Evolutionary conservation across 306 rosid species (phyloP), one percentile per base, ranked within the genome.

Genomic region (Inga laurina): DNA sequence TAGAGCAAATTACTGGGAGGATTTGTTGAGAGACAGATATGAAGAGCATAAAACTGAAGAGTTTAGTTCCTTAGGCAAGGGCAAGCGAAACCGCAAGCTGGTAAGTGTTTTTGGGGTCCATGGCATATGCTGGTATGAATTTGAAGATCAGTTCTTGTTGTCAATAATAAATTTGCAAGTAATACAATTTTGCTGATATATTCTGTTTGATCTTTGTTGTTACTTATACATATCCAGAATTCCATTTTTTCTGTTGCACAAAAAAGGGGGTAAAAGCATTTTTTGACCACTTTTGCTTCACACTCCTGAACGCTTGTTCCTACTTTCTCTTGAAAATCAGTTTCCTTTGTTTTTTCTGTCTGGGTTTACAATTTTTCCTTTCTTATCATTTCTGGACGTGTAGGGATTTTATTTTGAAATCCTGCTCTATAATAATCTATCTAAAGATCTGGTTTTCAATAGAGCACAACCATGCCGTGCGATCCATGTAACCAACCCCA

Each of bases 11-110:
- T 96, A 82, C 90, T 96, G 99, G 99, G 99, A 96, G 86, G 99
- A 96, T 81, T 87, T 96, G 91, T 83, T 96, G 75, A 88, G 68
- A 87, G 99, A 96, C 86, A 91, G 46, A 85, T 96, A 88, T 81
- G 93, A 94, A 88, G 99, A 85, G 85, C 97, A 94, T 82, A 94
- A 96, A 87, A 85, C 89, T 82, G 99, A 94, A 87, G 99, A 96
- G 87, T 91, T 89, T 74, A 96, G 85, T 77, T 79, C 99, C 77
- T 85, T 96, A 87, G 99, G 99, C 57, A 96, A 96, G 85, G 98
- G 99, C 82, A 96, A 94, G 89, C 89, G 99, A 83, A 91, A 94
- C 83, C 98, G 99, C 24, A 94, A 94, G 88, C 88, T 89, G 99
- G 99, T 96, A 82, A 84, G 77, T 76, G 61, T 69, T 56, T 59